Percentiles rank a stretch among this genome's conserved stretches.
Evolutionary conservation across 2,329 filamentous ascomycete genomes (phyloP).

Genomic region (Calonectria fujianensis): DNA sequence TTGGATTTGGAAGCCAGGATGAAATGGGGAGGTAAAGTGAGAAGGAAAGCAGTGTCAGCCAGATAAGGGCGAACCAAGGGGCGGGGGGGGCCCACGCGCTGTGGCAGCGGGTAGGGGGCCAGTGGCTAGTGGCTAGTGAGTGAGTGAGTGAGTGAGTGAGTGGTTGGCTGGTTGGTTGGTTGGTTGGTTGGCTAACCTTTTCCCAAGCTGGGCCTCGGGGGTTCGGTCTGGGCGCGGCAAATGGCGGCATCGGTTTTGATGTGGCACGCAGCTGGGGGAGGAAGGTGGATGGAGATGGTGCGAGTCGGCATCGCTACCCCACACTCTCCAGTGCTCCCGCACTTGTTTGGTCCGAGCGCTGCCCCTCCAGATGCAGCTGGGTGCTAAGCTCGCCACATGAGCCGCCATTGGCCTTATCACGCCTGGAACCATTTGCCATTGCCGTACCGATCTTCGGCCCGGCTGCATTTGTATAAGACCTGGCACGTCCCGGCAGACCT

Average conservation of each 20-base stretch:
- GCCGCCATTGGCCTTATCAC: slow-evolving; percentile 30
- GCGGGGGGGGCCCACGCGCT: neutral
- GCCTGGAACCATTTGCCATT: slow-evolving; percentile 15
- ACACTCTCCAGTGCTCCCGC: slow-evolving; percentile 32
- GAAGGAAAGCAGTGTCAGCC: neutral
- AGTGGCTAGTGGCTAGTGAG: neutral
- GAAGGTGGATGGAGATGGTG: slow-evolving; percentile 39
- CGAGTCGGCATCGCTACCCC: slow-evolving; percentile 37
- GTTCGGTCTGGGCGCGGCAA: slow-evolving; percentile 52
- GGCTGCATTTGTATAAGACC: slow-evolving; percentile 39
- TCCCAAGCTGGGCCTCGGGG: slow-evolving; percentile 38
- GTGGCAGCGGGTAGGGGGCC: neutral
- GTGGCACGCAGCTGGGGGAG: slow-evolving; percentile 35
- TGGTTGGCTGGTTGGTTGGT: no score
- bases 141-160: no score
- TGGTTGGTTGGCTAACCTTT: slow-evolving; percentile 35
- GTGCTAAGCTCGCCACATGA: slow-evolving; percentile 24
- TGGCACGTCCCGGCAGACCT: slow-evolving; percentile 5
- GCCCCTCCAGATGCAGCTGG: slow-evolving; percentile 25
- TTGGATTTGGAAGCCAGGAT: slow-evolving; percentile 22
- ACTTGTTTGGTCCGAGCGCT: slow-evolving; percentile 13
- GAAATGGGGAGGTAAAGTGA: slow-evolving; percentile 39
- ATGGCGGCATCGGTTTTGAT: slow-evolving; percentile 47
- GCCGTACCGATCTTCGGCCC: slow-evolving; percentile 39
- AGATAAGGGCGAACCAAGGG: slow-evolving; percentile 28